Percentiles rank a stretch among this genome's conserved stretches.
Evolutionary conservation across 1,284 basidiomycete genomes (phyloP).

Genomic region (Sporisorium scitamineum): DNA sequence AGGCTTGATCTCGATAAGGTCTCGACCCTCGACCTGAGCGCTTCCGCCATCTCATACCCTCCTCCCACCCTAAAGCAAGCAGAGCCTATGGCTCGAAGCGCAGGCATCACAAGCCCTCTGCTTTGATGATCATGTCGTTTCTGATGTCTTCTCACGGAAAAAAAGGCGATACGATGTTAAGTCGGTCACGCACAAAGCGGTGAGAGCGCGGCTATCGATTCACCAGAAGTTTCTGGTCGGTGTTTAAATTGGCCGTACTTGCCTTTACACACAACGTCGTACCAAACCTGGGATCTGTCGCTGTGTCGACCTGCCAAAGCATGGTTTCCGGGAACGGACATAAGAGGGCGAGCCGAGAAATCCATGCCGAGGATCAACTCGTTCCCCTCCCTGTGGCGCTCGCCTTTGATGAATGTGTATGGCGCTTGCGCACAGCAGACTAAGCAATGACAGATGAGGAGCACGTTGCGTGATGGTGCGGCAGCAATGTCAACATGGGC

Average conservation of each 20-base stretch:
- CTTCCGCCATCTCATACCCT: too few relatives aligned
- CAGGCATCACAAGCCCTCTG: too few relatives aligned
- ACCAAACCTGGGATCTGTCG: background rate
- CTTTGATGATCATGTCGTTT: too few relatives aligned
- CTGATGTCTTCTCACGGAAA: too few relatives aligned
- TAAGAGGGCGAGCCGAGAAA: background rate
- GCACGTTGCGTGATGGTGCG: constrained; percentile 11
- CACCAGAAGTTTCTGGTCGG: constrained; percentile 3
- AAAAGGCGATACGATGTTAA: too few relatives aligned
- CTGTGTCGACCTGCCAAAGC: background rate
- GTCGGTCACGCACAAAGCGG: background rate
- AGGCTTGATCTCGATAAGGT: background rate
- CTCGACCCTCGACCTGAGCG: too few relatives aligned
- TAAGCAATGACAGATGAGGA: background rate
- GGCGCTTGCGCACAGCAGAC: background rate
- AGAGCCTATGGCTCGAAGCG: too few relatives aligned
- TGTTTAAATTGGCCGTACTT: constrained; percentile 20
- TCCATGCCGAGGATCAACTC: background rate
- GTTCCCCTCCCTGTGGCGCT: background rate
- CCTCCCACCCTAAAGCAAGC: too few relatives aligned
- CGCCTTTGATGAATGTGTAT: background rate
- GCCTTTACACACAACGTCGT: constrained; percentile 1
- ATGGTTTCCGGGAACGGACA: background rate
- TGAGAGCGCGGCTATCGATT: background rate
- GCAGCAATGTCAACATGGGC: background rate